Evolutionary conservation across 2,329 filamentous ascomycete species (phyloP).

Genomic region (Talaromyces sp.): DNA sequence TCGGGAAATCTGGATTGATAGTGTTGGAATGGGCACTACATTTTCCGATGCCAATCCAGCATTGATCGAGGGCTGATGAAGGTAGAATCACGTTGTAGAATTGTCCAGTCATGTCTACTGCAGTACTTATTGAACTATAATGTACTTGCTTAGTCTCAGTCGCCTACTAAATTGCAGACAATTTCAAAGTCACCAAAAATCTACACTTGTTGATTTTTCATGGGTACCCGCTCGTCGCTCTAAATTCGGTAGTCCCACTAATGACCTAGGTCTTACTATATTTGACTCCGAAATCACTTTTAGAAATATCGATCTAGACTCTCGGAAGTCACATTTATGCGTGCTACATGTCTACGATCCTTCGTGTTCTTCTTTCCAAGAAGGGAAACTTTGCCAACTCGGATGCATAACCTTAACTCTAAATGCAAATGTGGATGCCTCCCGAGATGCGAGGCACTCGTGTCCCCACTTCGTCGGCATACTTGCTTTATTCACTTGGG

Average conservation of each 20-base stretch:
- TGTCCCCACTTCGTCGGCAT: neutral
- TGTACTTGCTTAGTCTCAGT: too few species aligned
- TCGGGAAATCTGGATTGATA: conserved; percentile 51
- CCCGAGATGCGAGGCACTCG: neutral
- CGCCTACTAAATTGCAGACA: too few species aligned
- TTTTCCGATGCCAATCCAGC: conserved; percentile 41
- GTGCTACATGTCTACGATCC: too few species aligned
- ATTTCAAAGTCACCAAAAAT: too few species aligned
- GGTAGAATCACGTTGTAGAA: neutral
- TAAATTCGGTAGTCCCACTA: too few species aligned
- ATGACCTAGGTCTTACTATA: too few species aligned
- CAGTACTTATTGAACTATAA: neutral
- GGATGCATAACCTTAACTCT: neutral
- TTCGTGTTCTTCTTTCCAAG: too few species aligned
- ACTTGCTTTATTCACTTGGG: neutral
- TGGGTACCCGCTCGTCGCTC: too few species aligned
- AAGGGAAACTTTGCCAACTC: neutral
- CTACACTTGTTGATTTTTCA: too few species aligned
- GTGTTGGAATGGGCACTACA: conserved; percentile 45
- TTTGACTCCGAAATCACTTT: too few species aligned
- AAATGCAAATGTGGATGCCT: neutral
- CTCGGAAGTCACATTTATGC: too few species aligned
- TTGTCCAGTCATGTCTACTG: neutral
- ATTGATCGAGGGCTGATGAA: neutral
- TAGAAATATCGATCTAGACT: too few species aligned